phyloP scores from a whole-genome alignment of 345 rosid species.

The Sisymbrium altissimum region DNA sequence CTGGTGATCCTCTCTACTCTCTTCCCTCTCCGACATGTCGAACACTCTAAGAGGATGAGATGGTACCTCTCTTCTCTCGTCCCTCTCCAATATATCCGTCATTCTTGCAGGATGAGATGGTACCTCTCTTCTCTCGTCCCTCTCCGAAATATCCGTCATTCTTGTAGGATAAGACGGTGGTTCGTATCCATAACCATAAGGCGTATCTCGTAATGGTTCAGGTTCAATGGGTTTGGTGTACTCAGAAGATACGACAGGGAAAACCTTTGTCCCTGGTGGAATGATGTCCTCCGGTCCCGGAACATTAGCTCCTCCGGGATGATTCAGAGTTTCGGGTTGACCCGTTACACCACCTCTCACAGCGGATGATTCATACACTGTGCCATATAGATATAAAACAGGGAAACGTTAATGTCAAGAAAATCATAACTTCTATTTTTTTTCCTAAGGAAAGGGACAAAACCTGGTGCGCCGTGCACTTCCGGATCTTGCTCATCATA shows the following conservation, averaged over 20 bases:
- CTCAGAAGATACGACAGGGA: constrained; percentile 22
- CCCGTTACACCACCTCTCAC: constrained; percentile 30
- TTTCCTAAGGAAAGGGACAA: not conserved
- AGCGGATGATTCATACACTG: constrained; percentile 25
- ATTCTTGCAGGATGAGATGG: not conserved
- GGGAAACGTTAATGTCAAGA: not conserved
- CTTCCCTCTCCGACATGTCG: constrained; percentile 10
- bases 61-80: not conserved
- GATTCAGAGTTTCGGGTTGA: constrained; percentile 25
- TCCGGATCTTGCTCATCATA: constrained; percentile 53
- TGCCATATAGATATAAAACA: not conserved
- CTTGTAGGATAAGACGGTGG: not conserved
- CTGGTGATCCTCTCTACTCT: constrained; percentile 33
- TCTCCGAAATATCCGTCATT: not conserved
- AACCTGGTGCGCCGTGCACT: constrained; percentile 53
- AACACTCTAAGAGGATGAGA: not conserved
- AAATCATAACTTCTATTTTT: not conserved
- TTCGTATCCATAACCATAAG: constrained; percentile 13
- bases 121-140: not conserved
- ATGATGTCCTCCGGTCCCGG: constrained; percentile 27
- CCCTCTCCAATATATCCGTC: not conserved
- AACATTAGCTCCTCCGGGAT: constrained; percentile 22
- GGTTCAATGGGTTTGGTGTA: constrained; percentile 12
- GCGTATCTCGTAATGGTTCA: constrained; percentile 3
- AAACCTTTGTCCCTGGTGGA: constrained; percentile 27